Base-by-base conservation (phyloP, 345 rosid species). In the Trapa bicornis region DNA sequence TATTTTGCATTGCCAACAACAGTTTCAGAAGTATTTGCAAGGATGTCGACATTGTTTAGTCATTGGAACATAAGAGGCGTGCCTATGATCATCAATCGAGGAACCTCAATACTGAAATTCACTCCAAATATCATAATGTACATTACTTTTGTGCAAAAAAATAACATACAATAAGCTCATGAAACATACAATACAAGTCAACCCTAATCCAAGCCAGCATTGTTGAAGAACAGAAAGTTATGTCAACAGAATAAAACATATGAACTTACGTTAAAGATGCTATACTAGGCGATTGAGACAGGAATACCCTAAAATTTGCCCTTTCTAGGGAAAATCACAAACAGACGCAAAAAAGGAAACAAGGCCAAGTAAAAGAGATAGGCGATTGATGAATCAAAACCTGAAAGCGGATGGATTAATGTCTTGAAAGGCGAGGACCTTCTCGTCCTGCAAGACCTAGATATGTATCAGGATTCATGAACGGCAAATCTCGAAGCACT, bases 401-500 rank as follows among this genome's bases (percentile, higher is more conserved):
- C 97, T 88, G 81, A 74, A 84, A 4, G 97, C 91, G 4, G 97
- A 74, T 29, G 96, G 97, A 45, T 77, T 88, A 75, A 93, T 84
- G 67, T 93, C 97, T 71, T 81, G 87, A 79, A 93, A 90, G 32
- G 97, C 96, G 48, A 88, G 73, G 64, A 90, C 92, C 72, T 80
- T 90, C 13, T 86, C 88, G 73, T 93, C 96, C 97, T 90, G 83
- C 76, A 68, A 48, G 62, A 56, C 37, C 52, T 3, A 62, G 71
- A 70, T 47, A 32, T 15, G 60, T 42, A 39, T 63, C 45, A 56
- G 67, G 64, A 17, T 36, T 70, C 35, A 74, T 56, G 43, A 4
- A 4, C 43, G 29, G 14, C 67, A 4, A 1, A 42, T 8, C 32
- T 14, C 6, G 50, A 68, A 29, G 1, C 17, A 3, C 5, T 10